Evolutionary conservation across 305 asterid genomes (phyloP), one percentile per base, ranked within the genome.

Genomic region (Solanum chacoense): DNA sequence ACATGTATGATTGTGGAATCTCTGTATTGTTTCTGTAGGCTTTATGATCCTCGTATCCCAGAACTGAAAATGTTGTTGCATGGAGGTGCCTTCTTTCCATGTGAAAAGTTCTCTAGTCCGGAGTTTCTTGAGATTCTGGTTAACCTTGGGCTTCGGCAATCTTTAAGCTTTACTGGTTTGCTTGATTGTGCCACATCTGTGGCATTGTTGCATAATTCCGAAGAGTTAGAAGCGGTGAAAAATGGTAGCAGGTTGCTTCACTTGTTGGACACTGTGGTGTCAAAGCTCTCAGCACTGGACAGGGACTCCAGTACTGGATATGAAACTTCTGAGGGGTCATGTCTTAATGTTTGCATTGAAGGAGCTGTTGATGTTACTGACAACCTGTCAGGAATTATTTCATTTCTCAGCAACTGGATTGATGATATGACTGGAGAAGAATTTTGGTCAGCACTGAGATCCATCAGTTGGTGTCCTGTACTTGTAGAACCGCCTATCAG

Each of bases 391-490:
- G 93, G 93, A 88, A 88, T 91, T 89, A 90, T 90, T 88, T 91
- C 92, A 84, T 85, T 92, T 55, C 92, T 92, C 88, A 89, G 91
- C 79, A 92, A 94, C 93, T 90, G 94, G 92, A 91, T 93, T 88
- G 93, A 91, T 87, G 98, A 94, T 93, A 91, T 90, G 90, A 91
- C 92, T 78, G 85, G 88, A 88, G 97, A 94, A 88, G 93, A 91
- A 38, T 96, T 97, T 91, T 97, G 99, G 99, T 93, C 93, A 35
- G 93, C 91, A 87, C 89, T 97, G 88, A 92, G 89, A 92, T 87
- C 92, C 87, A 94, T 97, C 90, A 91, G 92, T 89, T 97, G 99
- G 99, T 97, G 99, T 94, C 99, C 98, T 55, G 96, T 97, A 65
- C 93, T 90, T 90, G 89, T 92, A 85, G 95, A 93, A 87, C 96